Evolutionary conservation across 495 filamentous ascomycete species (phyloP).

Genomic region (Amniculicola lignicola): DNA sequence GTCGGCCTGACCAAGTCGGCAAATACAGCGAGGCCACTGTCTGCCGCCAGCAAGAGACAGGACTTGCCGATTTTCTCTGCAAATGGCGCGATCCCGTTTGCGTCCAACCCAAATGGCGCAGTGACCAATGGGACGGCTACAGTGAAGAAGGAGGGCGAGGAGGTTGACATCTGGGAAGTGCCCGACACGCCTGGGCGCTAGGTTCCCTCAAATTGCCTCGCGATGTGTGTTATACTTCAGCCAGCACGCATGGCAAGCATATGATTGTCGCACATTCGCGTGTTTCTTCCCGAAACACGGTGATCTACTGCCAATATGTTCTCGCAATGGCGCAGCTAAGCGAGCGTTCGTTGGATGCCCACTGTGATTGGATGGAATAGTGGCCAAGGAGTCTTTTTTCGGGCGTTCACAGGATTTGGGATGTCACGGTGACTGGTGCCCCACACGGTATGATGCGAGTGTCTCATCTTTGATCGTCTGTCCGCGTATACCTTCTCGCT

Average conservation of each 20-base stretch:
- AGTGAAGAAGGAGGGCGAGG: background rate
- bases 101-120: constrained; percentile 18
- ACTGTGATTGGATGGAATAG: background rate
- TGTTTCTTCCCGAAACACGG: constrained; percentile 18
- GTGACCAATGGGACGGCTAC: background rate
- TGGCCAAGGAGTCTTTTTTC: background rate
- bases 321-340: too few species aligned
- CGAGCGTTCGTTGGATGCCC: background rate
- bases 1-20: background rate
- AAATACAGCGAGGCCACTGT: constrained; percentile 12
- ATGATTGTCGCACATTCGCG: background rate
- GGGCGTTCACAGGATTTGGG: constrained; percentile 8
- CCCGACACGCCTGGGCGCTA: constrained; percentile 31
- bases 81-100: constrained; percentile 31
- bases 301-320: background rate
- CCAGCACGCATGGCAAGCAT: background rate
- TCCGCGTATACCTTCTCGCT: background rate
- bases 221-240: background rate
- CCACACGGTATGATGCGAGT: too few species aligned
- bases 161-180: constrained; percentile 26
- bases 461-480: constrained; percentile 1
- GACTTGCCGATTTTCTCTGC: constrained; percentile 27
- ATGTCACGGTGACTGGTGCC: too few species aligned
- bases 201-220: background rate
- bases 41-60: constrained; percentile 19